A percentile compares a stretch with the other conserved stretches of the same genome.
Evolutionary conservation across 1,284 basidiomycete genomes (phyloP).

Genomic region (Termitomyces sp.): DNA sequence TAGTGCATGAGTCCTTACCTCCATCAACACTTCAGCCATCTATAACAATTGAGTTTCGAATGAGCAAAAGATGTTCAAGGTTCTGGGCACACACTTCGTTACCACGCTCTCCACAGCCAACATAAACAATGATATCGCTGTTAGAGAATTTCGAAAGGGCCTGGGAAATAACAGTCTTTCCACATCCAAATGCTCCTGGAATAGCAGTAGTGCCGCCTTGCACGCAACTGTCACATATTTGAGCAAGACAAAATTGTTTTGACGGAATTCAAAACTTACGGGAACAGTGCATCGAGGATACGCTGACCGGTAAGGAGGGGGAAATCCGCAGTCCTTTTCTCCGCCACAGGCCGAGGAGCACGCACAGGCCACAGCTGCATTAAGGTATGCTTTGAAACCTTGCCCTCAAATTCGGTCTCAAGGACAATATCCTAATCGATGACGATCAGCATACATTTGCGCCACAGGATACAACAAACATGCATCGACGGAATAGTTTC

Average conservation of each 20-base stretch:
- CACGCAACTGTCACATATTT: constrained; percentile 60
- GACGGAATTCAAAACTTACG: constrained; percentile 41
- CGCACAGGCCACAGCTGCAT: constrained; percentile 99
- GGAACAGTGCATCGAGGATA: constrained; percentile 96
- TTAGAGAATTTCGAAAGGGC: constrained; percentile 99
- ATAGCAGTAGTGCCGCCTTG: constrained; percentile 99
- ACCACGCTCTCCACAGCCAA: constrained; percentile 93
- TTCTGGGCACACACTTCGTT: constrained; percentile 57
- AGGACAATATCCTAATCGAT: constrained; percentile 79
- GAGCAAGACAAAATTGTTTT: constrained; percentile 2
- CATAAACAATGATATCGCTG: constrained; percentile 99
- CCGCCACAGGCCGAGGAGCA: constrained; percentile 90
- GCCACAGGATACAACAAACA: constrained; percentile 24
- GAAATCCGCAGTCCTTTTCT: constrained; percentile 92
- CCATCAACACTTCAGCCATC: constrained; percentile 99
- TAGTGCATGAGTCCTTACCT: constrained; percentile 41
- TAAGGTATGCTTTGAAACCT: constrained; percentile 90
- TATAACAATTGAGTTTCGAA: constrained; percentile 25
- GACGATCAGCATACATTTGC: constrained; percentile 3
- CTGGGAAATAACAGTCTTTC: constrained; percentile 96
- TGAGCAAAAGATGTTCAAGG: not conserved
- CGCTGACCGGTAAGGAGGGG: constrained; percentile 96
- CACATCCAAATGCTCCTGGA: constrained; percentile 98
- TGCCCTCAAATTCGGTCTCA: constrained; percentile 97
- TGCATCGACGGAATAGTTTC: constrained; percentile 89